Percentiles rank a stretch among this genome's conserved stretches.
These are phyloP conservation scores for Venturia pyrina DNA, from an alignment of 2,329 filamentous ascomycete genomes.

Conservation along the genomic window DNA sequence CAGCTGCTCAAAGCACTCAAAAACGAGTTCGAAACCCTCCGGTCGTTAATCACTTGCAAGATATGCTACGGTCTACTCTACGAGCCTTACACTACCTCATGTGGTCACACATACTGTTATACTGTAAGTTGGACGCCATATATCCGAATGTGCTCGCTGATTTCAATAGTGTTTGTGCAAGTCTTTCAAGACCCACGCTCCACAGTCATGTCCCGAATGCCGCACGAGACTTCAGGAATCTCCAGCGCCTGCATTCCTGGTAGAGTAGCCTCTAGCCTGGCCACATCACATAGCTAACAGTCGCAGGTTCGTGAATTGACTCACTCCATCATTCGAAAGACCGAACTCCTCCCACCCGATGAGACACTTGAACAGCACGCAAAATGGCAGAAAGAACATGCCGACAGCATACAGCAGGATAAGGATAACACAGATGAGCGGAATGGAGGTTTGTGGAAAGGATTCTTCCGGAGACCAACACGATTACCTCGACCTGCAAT, in stretches of 20 bases:
- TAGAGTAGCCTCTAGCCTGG: background rate
- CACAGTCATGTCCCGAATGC: slow-evolving; percentile 56
- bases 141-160: slow-evolving; percentile 17
- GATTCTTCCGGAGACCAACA: slow-evolving; percentile 37
- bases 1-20: slow-evolving; percentile 30
- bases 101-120: slow-evolving; percentile 65
- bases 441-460: slow-evolving; percentile 53
- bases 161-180: slow-evolving; percentile 43
- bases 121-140: slow-evolving; percentile 34
- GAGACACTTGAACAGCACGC: slow-evolving; percentile 54
- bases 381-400: slow-evolving; percentile 48
- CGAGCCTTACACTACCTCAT: slow-evolving; percentile 58
- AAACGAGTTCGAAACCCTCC: slow-evolving; percentile 50
- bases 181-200: slow-evolving; percentile 42
- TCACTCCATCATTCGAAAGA: slow-evolving; percentile 49
- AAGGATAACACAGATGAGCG: slow-evolving; percentile 40
- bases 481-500: slow-evolving; percentile 28
- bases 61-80: slow-evolving; percentile 60
- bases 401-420: slow-evolving; percentile 49
- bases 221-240: slow-evolving; percentile 46
- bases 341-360: slow-evolving; percentile 51
- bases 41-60: slow-evolving; percentile 53
- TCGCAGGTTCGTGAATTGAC: slow-evolving; percentile 48
- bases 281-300: background rate
- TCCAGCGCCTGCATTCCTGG: slow-evolving; percentile 48